Conservation (phyloP, 139 green algal genomes). For the Pseudopediastrum boryanum region DNA sequence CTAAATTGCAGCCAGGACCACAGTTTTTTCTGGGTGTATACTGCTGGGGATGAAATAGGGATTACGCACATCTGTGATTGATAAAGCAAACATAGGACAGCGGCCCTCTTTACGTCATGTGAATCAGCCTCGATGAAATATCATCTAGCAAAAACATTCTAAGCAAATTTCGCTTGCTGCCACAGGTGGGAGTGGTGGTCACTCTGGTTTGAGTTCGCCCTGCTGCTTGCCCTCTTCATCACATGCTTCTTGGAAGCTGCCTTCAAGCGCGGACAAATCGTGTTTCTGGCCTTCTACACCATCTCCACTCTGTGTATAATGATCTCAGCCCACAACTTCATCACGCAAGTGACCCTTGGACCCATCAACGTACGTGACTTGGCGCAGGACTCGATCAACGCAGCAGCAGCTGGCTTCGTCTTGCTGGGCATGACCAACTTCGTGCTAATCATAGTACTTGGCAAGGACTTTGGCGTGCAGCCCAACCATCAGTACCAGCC, state of each 20-base stretch:
- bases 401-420: constrained; percentile 28
- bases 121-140: not conserved
- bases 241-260: constrained; percentile 29
- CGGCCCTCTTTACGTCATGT: not conserved
- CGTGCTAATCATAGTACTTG: constrained; percentile 31
- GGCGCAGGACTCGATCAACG: constrained; percentile 27
- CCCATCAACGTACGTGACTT: constrained; percentile 24
- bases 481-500: constrained; percentile 8
- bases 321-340: constrained; percentile 29
- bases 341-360: constrained; percentile 4
- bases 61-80: no score
- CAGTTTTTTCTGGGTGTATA: no score
- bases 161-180: not conserved
- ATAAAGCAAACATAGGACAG: not conserved
- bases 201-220: constrained; percentile 24
- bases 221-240: constrained; percentile 34
- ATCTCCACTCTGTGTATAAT: constrained; percentile 23
- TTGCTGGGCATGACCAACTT: constrained; percentile 36
- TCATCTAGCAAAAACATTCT: not conserved
- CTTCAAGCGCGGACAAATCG: constrained; percentile 30
- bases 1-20: no score
- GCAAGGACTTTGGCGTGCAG: constrained; percentile 30
- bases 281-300: constrained; percentile 36
- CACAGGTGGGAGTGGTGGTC: constrained; percentile 38
- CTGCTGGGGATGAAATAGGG: no score